Percentiles rank a stretch among this genome's conserved stretches.
Evolutionary conservation across 2,329 filamentous ascomycete species (phyloP).

Genomic region (Mycosphaerelloides madeirae): DNA sequence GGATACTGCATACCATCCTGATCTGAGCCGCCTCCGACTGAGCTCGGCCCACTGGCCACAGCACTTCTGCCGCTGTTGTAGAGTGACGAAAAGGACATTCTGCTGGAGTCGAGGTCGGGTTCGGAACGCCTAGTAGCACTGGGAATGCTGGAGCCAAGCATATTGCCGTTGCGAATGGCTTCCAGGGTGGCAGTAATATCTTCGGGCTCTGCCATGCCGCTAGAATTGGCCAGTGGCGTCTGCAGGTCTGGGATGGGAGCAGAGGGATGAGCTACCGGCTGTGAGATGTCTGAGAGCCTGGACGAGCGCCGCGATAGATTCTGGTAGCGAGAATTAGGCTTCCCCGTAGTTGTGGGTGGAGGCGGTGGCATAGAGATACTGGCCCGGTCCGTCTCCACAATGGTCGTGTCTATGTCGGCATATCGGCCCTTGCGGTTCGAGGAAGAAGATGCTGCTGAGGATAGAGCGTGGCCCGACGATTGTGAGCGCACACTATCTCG

Average conservation of each 20-base stretch:
- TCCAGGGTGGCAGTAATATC: constrained; percentile 11
- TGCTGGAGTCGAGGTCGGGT: constrained; percentile 50
- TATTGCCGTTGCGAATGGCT: constrained; percentile 10
- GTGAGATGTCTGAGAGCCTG: constrained; percentile 6
- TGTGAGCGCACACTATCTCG: constrained; percentile 31
- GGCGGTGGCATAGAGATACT: constrained; percentile 62
- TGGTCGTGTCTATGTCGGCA: constrained; percentile 56
- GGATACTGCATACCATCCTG: constrained; percentile 35
- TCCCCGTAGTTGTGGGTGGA: constrained; percentile 16
- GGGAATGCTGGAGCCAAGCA: constrained; percentile 16
- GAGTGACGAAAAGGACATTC: constrained; percentile 68
- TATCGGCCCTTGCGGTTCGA: constrained; percentile 52
- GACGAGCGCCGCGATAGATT: constrained; percentile 17
- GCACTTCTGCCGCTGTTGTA: constrained; percentile 60
- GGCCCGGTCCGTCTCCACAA: constrained; percentile 54
- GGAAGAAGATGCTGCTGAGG: constrained; percentile 40
- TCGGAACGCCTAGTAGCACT: constrained; percentile 23
- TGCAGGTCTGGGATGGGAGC: not conserved
- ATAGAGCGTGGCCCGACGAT: constrained; percentile 40
- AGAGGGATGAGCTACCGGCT: not conserved
- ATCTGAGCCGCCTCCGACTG: constrained; percentile 42
- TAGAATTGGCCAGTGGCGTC: not conserved
- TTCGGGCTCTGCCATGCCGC: constrained; percentile 12
- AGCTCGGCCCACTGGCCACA: constrained; percentile 44
- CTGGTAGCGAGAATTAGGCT: constrained; percentile 19